Conservation (phyloP, 306 rosid genomes). For the Cercis canadensis region DNA sequence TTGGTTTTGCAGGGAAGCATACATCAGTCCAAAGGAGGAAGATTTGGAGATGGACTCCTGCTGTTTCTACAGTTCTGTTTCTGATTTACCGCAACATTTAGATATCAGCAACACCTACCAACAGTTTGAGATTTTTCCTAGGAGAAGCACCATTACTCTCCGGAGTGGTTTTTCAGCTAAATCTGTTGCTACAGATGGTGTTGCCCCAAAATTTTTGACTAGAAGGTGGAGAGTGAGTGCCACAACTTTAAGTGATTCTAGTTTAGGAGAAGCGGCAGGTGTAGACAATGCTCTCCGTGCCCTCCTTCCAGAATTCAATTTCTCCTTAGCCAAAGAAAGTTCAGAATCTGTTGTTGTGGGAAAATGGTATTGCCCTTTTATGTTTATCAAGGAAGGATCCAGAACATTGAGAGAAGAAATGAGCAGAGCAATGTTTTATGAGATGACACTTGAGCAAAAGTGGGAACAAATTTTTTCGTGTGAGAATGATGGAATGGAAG, state of each 20-base stretch:
- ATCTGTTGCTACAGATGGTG: conserved; percentile 52
- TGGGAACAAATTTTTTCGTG: conserved; percentile 62
- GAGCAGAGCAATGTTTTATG: conserved; percentile 57
- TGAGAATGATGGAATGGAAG: conserved; percentile 2
- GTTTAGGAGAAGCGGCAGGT: conserved; percentile 59
- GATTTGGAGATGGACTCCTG: conserved; percentile 40
- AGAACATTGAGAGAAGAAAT: conserved; percentile 52
- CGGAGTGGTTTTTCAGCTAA: conserved; percentile 60
- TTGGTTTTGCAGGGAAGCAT: conserved; percentile 53
- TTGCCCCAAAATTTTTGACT: conserved; percentile 58
- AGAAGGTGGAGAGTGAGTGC: conserved; percentile 54
- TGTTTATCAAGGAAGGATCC: conserved; percentile 64
- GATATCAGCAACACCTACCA: conserved; percentile 44
- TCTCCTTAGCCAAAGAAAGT: conserved; percentile 12
- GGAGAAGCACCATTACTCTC: conserved; percentile 37
- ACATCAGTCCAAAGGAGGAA: conserved; percentile 48
- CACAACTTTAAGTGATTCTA: conserved; percentile 35
- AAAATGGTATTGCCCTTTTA: conserved; percentile 77
- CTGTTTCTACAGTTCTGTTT: conserved; percentile 45
- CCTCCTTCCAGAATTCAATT: conserved; percentile 44
- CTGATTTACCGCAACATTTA: conserved; percentile 41
- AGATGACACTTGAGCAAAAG: conserved; percentile 69
- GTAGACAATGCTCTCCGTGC: conserved; percentile 47
- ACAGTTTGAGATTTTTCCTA: conserved; percentile 55
- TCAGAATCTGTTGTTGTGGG: conserved; percentile 60